Conservation (phyloP, 129 eudicot genomes). For the Flaveria trinervia region DNA sequence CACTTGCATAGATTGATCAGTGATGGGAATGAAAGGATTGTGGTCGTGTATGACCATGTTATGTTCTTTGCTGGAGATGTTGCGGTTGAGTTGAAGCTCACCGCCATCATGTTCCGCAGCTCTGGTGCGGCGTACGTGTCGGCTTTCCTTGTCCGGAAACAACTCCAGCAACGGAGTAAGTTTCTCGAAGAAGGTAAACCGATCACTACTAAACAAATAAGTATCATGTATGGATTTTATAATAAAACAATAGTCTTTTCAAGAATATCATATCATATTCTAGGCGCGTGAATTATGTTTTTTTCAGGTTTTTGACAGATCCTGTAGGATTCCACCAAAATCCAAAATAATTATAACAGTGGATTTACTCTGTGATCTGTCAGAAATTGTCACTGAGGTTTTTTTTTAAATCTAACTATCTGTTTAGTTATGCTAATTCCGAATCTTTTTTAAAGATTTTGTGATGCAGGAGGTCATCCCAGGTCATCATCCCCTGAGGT, state of each 20-base stretch:
- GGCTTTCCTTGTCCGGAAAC: constrained; percentile 28
- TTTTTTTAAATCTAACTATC: too few relatives aligned
- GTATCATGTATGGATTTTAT: too few relatives aligned
- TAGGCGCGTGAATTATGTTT: too few relatives aligned
- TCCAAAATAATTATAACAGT: too few relatives aligned
- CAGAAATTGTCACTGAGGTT: too few relatives aligned
- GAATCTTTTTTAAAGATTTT: constrained; percentile 38
- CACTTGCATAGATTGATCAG: constrained; percentile 37
- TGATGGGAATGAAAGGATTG: constrained; percentile 18
- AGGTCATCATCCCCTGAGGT: constrained; percentile 41
- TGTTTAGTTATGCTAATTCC: neutral
- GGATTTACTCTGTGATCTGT: too few relatives aligned
- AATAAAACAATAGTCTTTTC: too few relatives aligned
- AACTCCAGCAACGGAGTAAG: constrained; percentile 30
- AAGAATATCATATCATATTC: too few relatives aligned
- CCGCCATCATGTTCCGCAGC: constrained; percentile 35
- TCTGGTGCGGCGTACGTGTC: constrained; percentile 29
- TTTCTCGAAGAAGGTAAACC: constrained; percentile 37
- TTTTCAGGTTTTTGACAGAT: too few relatives aligned
- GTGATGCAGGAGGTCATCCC: constrained; percentile 51
- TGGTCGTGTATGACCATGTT: constrained; percentile 46
- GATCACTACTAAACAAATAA: too few relatives aligned
- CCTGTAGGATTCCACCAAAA: too few relatives aligned
- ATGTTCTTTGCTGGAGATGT: constrained; percentile 46
- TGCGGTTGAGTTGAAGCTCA: constrained; percentile 39